Conservation (phyloP, 345 rosid species). For the Hevea brasiliensis region DNA sequence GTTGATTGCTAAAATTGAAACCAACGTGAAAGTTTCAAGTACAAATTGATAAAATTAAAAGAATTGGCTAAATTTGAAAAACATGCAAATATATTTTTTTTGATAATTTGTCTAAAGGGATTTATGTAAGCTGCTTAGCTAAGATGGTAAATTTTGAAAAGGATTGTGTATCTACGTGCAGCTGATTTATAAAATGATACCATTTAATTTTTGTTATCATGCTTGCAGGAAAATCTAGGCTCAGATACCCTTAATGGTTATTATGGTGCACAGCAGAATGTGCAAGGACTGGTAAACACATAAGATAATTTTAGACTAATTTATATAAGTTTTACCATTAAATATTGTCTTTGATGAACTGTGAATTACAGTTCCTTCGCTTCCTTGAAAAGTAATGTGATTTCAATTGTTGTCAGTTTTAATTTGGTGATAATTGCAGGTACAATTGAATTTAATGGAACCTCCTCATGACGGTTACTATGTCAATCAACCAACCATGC, state of each 20-base stretch:
- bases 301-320: neutral
- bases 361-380: neutral
- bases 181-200: neutral
- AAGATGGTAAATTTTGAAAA: neutral
- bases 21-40: no score
- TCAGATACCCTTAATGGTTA: constrained; percentile 50
- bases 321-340: neutral
- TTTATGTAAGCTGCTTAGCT: neutral
- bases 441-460: constrained; percentile 63
- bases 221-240: constrained; percentile 45
- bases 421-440: constrained; percentile 31
- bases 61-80: no score
- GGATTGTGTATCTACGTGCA: neutral
- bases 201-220: constrained; percentile 2
- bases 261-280: constrained; percentile 51
- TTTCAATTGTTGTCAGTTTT: constrained; percentile 9
- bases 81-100: no score
- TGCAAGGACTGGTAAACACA: constrained; percentile 53
- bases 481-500: constrained; percentile 54
- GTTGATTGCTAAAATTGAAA: no score
- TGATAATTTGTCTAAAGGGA: no score
- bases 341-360: neutral
- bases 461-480: constrained; percentile 67
- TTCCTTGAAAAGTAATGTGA: neutral
- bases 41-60: no score